Percentiles rank a stretch among this genome's conserved stretches.
Evolutionary conservation across 202 grass and related monocot species (phyloP).

Genomic region (Panicum hallii): DNA sequence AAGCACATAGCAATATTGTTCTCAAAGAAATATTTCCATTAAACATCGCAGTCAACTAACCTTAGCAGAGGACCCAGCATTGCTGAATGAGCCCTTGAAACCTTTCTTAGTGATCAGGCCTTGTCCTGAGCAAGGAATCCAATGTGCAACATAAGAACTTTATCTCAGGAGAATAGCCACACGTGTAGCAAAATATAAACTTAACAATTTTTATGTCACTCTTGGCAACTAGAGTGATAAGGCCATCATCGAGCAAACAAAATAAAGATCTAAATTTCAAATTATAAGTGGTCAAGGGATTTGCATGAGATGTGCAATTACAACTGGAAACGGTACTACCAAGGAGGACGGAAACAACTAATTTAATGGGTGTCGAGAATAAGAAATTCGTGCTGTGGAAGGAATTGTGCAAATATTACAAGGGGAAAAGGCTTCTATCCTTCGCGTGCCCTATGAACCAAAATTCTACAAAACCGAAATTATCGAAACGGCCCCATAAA

Average conservation of each 20-base stretch:
- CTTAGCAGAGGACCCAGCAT: slow-evolving; percentile 89
- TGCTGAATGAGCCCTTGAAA: slow-evolving; percentile 80
- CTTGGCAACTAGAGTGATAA: slow-evolving; percentile 1
- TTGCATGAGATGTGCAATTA: background rate
- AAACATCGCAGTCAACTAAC: slow-evolving; percentile 42
- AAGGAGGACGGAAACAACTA: background rate
- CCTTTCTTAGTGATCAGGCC: slow-evolving; percentile 93
- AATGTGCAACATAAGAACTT: slow-evolving; percentile 1
- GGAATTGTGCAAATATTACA: background rate
- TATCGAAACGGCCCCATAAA: background rate
- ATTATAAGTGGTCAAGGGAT: background rate
- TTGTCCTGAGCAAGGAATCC: slow-evolving; percentile 58
- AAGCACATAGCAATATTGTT: background rate
- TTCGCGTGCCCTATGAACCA: background rate
- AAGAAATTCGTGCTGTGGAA: background rate
- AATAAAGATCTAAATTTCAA: slow-evolving; percentile 18
- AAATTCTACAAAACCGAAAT: background rate
- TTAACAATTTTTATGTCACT: background rate
- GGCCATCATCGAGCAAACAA: background rate
- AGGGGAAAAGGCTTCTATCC: background rate
- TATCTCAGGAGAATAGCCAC: background rate
- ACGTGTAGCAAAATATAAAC: background rate
- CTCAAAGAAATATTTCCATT: slow-evolving; percentile 11
- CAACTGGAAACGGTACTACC: background rate
- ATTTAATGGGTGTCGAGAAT: background rate